Conservation (phyloP, 1,139 yeast species). For the Cylindricascospora bacillispora region DNA sequence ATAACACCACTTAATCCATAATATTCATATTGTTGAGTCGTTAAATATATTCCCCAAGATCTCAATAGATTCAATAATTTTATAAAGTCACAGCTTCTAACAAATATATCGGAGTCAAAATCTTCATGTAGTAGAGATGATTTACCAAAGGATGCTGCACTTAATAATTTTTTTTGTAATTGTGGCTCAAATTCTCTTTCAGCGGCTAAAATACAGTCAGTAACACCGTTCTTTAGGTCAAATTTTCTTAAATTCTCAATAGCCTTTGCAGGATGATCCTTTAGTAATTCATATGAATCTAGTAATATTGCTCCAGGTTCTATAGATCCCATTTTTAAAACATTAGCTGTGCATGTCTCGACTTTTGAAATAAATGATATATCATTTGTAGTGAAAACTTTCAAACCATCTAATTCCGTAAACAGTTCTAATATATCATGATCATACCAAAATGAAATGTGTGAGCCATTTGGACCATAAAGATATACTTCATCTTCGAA, state of each 20-base stretch:
- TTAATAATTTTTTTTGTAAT: conserved; percentile 69
- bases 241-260: conserved; percentile 62
- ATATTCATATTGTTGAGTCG: conserved; percentile 39
- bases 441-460: conserved; percentile 31
- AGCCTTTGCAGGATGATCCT: conserved; percentile 62
- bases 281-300: conserved; percentile 68
- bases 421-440: conserved; percentile 29
- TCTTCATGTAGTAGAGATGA: conserved; percentile 31
- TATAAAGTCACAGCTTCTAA: conserved; percentile 44
- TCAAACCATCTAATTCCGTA: conserved; percentile 61
- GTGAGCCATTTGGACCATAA: conserved; percentile 58
- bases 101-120: conserved; percentile 30
- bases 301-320: conserved; percentile 71
- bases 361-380: conserved; percentile 62
- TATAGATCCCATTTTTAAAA: conserved; percentile 74
- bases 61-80: conserved; percentile 40
- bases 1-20: conserved; percentile 46
- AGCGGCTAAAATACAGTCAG: conserved; percentile 63
- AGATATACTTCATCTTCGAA: conserved; percentile 53
- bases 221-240: conserved; percentile 49
- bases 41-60: conserved; percentile 58
- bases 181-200: conserved; percentile 60
- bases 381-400: conserved; percentile 44
- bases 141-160: conserved; percentile 84
- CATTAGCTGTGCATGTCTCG: conserved; percentile 40